These are phyloP conservation scores for Magnolia sinica DNA, from an alignment of 164 flowering plant genomes.

Conservation along the genomic window DNA sequence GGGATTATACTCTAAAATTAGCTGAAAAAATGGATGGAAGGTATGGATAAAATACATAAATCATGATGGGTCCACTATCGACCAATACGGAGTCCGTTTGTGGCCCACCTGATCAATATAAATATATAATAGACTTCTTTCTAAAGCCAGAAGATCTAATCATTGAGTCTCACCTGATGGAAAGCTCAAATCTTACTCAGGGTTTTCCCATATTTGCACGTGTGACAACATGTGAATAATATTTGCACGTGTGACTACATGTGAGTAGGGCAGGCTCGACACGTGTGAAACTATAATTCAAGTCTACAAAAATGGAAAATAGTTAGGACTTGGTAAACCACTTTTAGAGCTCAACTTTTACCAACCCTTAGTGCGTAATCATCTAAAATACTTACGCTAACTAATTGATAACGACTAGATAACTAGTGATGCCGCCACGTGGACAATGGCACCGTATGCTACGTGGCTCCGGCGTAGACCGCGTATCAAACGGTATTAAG, in stretches of 20 bases:
- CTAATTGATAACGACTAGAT: background rate
- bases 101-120: no score
- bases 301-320: no score
- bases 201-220: background rate
- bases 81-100: no score
- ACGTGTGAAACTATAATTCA: no score
- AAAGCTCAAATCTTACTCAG: background rate
- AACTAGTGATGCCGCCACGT: background rate
- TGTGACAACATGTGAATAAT: background rate
- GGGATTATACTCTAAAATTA: no score
- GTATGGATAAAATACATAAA: no score
- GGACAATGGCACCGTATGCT: background rate
- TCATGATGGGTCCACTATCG: no score
- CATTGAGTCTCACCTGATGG: background rate
- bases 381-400: background rate
- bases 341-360: background rate
- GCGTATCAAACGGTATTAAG: background rate
- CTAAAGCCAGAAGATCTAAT: no score
- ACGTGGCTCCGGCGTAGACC: background rate
- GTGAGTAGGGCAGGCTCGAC: background rate
- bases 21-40: no score
- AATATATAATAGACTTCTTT: no score
- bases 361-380: background rate
- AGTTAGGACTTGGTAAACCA: background rate
- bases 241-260: background rate